These are phyloP conservation scores for Orbilia javanica DNA, from an alignment of 2,329 filamentous ascomycete genomes.

Conservation along the genomic window DNA sequence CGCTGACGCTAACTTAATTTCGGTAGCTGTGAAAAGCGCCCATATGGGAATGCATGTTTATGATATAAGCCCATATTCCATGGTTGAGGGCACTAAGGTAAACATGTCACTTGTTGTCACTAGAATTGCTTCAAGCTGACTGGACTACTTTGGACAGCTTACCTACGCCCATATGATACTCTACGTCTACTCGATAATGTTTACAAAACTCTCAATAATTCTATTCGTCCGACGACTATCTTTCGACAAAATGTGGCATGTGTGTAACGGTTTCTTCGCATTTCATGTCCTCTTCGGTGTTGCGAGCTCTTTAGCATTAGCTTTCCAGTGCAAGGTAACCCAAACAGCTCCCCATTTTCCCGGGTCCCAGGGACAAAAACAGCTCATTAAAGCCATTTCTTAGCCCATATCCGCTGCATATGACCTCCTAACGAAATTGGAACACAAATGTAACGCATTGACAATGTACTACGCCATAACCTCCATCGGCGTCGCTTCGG, in stretches of 20 bases:
- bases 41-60: slow-evolving; percentile 47
- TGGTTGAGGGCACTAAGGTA: slow-evolving; percentile 42
- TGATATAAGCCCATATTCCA: slow-evolving; percentile 42
- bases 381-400: too few relatives aligned
- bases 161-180: slow-evolving; percentile 48
- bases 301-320: slow-evolving; percentile 38
- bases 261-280: slow-evolving; percentile 38
- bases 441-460: slow-evolving; percentile 24
- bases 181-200: slow-evolving; percentile 42
- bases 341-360: background rate
- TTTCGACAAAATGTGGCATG: slow-evolving; percentile 28
- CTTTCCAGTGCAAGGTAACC: slow-evolving; percentile 48
- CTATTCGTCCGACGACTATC: slow-evolving; percentile 40
- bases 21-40: slow-evolving; percentile 20
- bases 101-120: background rate
- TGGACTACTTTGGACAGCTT: background rate
- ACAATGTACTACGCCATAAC: slow-evolving; percentile 45
- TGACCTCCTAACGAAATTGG: slow-evolving; percentile 38
- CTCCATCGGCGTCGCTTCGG: slow-evolving; percentile 36
- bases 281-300: slow-evolving; percentile 40
- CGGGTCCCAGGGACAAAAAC: too few relatives aligned
- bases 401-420: slow-evolving; percentile 37
- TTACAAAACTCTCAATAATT: slow-evolving; percentile 51
- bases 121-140: background rate
- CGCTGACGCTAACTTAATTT: background rate